Base-by-base conservation (phyloP, 495 filamentous ascomycete species). In the Aspergillus incahuasiensis region DNA sequence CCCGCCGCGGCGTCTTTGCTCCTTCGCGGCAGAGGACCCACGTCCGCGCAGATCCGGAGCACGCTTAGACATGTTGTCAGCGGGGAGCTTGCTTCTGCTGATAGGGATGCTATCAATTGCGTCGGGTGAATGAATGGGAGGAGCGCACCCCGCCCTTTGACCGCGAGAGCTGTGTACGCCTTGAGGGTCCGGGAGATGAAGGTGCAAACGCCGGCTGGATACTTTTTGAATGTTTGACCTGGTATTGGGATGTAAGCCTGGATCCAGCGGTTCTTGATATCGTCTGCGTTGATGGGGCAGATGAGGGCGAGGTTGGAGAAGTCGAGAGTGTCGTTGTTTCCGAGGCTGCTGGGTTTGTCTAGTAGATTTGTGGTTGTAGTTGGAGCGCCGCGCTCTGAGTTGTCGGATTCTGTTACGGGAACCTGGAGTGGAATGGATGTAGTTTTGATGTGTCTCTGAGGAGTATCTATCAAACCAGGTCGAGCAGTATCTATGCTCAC, bases 211-310 rank as follows among this genome's bases (percentile, higher is more conserved):
- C 38, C 50, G 13, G 64, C 32, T 0, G 70, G 69, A 40, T 77
- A 76, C 7, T 66, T 45, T 50, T 79, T 79, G 19, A 69, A 45
- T 18, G 46, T 63, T 44, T 77, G 74, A 1, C 64, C 71, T 0
- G 73, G 63, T 8, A 68, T 43, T 1, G 72, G 75, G 46, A 78
- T 72, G 44, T 71, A 78, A 6, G 71, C 52, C 22, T 74, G 71
- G 48, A 77, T 40, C 75, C 73, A 79, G 28, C 76, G 76, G 48
- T 75, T 75, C 15, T 65, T 71, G 49, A 79, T 78, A 5, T 68
- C 64, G 18, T 75, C 68, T 3, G 65, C 68, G 53, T 79, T 66
- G 45, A 77, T 75, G 4, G 73, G 69, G 53, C 69, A 74, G 9
- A 71, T 58, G n/a, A 79, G 63, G 13, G 72, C 64, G 8, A 70